Evolutionary conservation across 1,284 basidiomycete genomes (phyloP).

Genomic region (Ceratobasidium sp.): DNA sequence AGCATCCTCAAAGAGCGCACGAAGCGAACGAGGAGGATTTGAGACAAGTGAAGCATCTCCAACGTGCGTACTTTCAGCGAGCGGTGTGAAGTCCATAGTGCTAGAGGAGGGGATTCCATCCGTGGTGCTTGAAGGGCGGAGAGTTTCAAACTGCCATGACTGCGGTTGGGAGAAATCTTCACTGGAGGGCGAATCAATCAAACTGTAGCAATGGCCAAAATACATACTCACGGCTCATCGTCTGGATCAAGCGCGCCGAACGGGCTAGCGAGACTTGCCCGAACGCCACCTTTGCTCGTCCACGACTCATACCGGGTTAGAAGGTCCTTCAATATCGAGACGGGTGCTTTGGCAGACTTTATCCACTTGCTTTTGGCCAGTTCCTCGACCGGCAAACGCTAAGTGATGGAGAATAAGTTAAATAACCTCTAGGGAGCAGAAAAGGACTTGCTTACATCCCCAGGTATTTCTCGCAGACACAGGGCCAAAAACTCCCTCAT

Average conservation of each 20-base stretch:
- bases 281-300: conserved; percentile 81
- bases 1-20: conserved; percentile 68
- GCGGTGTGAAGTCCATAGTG: conserved; percentile 7
- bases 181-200: neutral
- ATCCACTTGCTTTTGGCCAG: conserved; percentile 94
- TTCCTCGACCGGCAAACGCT: conserved; percentile 92
- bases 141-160: conserved; percentile 79
- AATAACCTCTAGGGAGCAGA: neutral
- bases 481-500: conserved; percentile 90
- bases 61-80: neutral
- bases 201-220: conserved; percentile 45
- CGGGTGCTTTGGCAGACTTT: conserved; percentile 75
- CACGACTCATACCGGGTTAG: conserved; percentile 79
- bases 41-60: conserved; percentile 33
- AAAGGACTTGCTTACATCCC: conserved; percentile 65
- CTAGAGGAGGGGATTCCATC: conserved; percentile 15
- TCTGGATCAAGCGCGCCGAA: conserved; percentile 39
- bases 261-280: conserved; percentile 73
- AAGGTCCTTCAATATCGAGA: conserved; percentile 84
- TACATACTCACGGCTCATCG: conserved; percentile 22
- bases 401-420: conserved; percentile 42
- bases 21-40: conserved; percentile 69
- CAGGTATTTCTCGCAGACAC: conserved; percentile 87
- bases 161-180: conserved; percentile 37
- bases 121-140: conserved; percentile 57